Percentiles rank a stretch among this genome's conserved stretches.
These are phyloP conservation scores for Neocallimastix lanati DNA, from an alignment of 192 early-diverging fungal species.

Conservation along the genomic window DNA sequence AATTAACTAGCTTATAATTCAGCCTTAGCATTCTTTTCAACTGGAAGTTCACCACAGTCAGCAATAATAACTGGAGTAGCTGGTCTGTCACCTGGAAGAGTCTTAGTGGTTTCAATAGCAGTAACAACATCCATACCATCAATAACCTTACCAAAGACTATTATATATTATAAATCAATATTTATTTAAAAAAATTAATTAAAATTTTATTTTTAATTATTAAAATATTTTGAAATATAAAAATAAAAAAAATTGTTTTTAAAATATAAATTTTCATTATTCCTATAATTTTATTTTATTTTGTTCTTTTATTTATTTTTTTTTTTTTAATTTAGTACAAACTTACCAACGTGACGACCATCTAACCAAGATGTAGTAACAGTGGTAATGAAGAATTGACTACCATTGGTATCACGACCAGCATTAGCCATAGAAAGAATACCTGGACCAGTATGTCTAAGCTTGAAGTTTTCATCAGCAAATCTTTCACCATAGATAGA, in stretches of 20 bases:
- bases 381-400: slow-evolving; percentile 30
- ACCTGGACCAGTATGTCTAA: slow-evolving; percentile 15
- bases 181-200: no score
- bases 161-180: background rate
- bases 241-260: no score
- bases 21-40: slow-evolving; percentile 12
- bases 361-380: slow-evolving; percentile 30
- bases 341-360: slow-evolving; percentile 25
- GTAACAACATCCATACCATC: slow-evolving; percentile 32
- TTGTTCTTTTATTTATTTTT: no score
- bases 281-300: no score
- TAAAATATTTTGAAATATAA: no score
- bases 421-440: background rate
- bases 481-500: slow-evolving; percentile 74
- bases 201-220: no score
- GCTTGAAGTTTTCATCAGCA: slow-evolving; percentile 78
- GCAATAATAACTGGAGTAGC: slow-evolving; percentile 26
- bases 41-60: slow-evolving; percentile 19
- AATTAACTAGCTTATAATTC: background rate
- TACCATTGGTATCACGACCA: background rate
- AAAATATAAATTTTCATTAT: no score
- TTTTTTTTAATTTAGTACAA: no score
- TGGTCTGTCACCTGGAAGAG: slow-evolving; percentile 26
- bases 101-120: slow-evolving; percentile 2
- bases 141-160: slow-evolving; percentile 26